A percentile compares a stretch with the other conserved stretches of the same genome.
Evolutionary conservation across 805 yeast genomes (phyloP).

Genomic region (Saccharomyces kudriavzevii): DNA sequence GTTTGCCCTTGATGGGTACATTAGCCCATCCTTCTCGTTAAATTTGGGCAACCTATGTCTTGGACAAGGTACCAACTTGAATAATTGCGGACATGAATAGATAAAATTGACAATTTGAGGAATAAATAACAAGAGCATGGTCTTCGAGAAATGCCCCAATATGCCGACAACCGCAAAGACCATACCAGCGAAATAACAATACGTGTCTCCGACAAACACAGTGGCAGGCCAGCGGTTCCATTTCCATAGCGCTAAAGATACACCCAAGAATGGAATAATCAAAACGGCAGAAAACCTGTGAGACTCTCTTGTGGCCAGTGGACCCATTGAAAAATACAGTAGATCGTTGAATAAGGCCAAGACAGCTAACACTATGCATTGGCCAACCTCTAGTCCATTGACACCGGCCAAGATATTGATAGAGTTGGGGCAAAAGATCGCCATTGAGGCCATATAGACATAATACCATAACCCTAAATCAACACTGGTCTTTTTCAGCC

Average conservation of each 20-base stretch:
- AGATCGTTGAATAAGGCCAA: conserved; percentile 70
- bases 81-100: conserved; percentile 87
- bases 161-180: conserved; percentile 96
- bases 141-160: conserved; percentile 91
- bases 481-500: conserved; percentile 34
- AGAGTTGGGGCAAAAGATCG: conserved; percentile 92
- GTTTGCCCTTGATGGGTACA: conserved; percentile 63
- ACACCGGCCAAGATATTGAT: conserved; percentile 94
- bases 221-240: conserved; percentile 86
- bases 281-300: conserved; percentile 77
- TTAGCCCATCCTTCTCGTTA: conserved; percentile 54
- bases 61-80: conserved; percentile 85
- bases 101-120: conserved; percentile 89
- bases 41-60: conserved; percentile 86
- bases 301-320: conserved; percentile 59
- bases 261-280: conserved; percentile 80
- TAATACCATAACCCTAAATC: conserved; percentile 80
- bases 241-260: conserved; percentile 63
- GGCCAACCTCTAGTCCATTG: conserved; percentile 95
- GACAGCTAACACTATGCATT: conserved; percentile 68
- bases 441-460: conserved; percentile 79
- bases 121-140: conserved; percentile 72
- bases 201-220: conserved; percentile 96
- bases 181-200: conserved; percentile 98
- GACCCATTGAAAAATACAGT: conserved; percentile 50